Conservation (phyloP, 352 stramenopile genomes). For the Hyaloperonospora brassicae region DNA sequence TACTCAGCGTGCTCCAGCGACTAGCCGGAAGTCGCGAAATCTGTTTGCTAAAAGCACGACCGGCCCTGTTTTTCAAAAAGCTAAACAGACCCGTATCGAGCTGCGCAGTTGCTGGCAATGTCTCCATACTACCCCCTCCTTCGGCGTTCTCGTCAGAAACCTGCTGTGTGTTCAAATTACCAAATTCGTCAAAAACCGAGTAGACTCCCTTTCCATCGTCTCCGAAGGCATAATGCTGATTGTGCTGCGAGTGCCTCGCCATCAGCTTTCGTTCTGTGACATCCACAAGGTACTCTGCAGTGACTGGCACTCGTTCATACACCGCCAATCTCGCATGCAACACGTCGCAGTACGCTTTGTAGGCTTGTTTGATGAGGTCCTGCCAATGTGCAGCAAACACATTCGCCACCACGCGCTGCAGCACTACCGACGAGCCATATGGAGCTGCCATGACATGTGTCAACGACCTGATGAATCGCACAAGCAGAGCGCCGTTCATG, state of each 20-base stretch:
- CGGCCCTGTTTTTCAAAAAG: conserved; percentile 65
- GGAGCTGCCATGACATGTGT: conserved; percentile 31
- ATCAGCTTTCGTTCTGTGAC: conserved; percentile 63
- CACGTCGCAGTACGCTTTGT: conserved; percentile 50
- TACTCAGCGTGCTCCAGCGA: conserved; percentile 16
- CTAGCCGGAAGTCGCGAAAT: conserved; percentile 40
- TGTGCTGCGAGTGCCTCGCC: conserved; percentile 27
- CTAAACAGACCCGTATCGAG: conserved; percentile 72
- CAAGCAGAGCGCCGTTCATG: conserved; percentile 43
- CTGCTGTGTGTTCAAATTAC: conserved; percentile 59
- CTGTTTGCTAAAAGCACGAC: conserved; percentile 57
- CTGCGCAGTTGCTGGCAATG: conserved; percentile 7
- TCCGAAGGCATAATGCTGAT: conserved; percentile 39
- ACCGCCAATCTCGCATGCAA: conserved; percentile 49
- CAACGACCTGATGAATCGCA: conserved; percentile 46
- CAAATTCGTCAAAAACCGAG: conserved; percentile 73
- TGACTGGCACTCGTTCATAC: conserved; percentile 53
- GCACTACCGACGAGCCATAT: conserved; percentile 30
- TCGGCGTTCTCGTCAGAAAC: conserved; percentile 7
- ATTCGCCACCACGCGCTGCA: conserved; percentile 55
- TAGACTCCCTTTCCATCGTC: conserved; percentile 53
- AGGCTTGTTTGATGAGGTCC: conserved; percentile 42
- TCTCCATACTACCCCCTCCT: conserved; percentile 3
- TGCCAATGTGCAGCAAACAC: conserved; percentile 59
- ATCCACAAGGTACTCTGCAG: conserved; percentile 56